Base-by-base conservation (phyloP, 2,329 filamentous ascomycete genomes). In the Fusarium oxysporum region DNA sequence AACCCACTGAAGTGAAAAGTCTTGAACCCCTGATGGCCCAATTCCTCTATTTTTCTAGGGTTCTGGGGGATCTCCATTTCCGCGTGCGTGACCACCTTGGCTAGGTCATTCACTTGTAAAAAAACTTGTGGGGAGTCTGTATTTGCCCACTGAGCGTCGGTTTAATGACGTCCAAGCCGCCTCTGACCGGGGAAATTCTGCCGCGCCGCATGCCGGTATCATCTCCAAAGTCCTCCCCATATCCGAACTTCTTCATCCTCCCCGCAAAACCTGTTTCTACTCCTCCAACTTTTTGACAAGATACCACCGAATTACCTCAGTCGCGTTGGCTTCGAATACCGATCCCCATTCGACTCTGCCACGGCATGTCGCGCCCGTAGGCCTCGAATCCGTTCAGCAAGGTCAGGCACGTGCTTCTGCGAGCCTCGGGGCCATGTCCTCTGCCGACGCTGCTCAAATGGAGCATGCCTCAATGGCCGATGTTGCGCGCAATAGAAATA, bases 381-480 rank as follows among this genome's bases (percentile, higher is more conserved):
- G 59, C 70, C 58, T 53, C 65, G 61, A 59, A 61, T 50, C 43
- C 64, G 44, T 58, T 35, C 62, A 63, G 45, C 65, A 70, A 73
- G 65, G 55, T 61, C 77, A 72, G 76, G 77, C 73, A 71, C 73
- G 76, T 72, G 70, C 74, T 72, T 71, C 56, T 61, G 65, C 37
- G 58, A 65, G 44, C 68, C 64, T 56, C 40, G 64, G 44, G 65
- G 86, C 84, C 83, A 90, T 90, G 87, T 85, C 88, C 83, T 83
- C 85, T 80, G 84, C 86, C 76, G 85, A 88, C 83, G 83, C 85
- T 80, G 84, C 86, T 77, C 82, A 86, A 77, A 81, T 86, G 79
- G 86, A 87, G 80, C 83, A 92, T 90, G 88, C 85, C 81, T 84
- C 89, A 78, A 85, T 89, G 85, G 84, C 89, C 80, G 87, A 87